Conservation (phyloP, 2,329 filamentous ascomycete species). For the Talaromyces sp. region DNA sequence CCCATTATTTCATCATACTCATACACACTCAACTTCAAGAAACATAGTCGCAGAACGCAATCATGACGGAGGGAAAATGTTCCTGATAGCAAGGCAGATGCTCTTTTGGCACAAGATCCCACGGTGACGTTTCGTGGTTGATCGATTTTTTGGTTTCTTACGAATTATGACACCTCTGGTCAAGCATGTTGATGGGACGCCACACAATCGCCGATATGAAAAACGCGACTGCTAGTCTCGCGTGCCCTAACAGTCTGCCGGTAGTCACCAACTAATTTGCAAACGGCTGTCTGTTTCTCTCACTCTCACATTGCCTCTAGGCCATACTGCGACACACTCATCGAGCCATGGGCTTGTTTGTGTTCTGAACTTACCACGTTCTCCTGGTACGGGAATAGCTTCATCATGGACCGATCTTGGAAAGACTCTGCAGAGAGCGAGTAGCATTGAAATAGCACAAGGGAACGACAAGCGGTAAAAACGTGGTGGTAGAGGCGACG, state of each 20-base stretch:
- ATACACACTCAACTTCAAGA: not conserved
- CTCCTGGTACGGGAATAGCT: not conserved
- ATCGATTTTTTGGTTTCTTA: not conserved
- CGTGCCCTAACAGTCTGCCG: not conserved
- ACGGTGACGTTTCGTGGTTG: not conserved
- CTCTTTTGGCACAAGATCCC: not conserved
- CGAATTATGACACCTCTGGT: not conserved
- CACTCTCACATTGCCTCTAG: not conserved
- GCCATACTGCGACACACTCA: not conserved
- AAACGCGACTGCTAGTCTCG: not conserved
- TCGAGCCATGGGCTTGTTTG: not conserved
- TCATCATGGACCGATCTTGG: not conserved
- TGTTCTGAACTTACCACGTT: not conserved
- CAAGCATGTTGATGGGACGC: not conserved
- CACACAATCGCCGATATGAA: not conserved
- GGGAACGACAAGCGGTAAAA: not conserved
- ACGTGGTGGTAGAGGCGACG: not conserved
- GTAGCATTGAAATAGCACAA: not conserved
- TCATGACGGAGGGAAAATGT: not conserved
- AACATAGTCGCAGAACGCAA: not conserved
- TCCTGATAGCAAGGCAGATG: not conserved
- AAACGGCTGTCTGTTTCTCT: not conserved
- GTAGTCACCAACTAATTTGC: not conserved
- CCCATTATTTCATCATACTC: not conserved
- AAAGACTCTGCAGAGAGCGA: not conserved